Percentiles rank a stretch among this genome's conserved stretches.
These are phyloP conservation scores for Penicillium alfredii DNA, from an alignment of 495 filamentous ascomycete species.

Conservation along the genomic window DNA sequence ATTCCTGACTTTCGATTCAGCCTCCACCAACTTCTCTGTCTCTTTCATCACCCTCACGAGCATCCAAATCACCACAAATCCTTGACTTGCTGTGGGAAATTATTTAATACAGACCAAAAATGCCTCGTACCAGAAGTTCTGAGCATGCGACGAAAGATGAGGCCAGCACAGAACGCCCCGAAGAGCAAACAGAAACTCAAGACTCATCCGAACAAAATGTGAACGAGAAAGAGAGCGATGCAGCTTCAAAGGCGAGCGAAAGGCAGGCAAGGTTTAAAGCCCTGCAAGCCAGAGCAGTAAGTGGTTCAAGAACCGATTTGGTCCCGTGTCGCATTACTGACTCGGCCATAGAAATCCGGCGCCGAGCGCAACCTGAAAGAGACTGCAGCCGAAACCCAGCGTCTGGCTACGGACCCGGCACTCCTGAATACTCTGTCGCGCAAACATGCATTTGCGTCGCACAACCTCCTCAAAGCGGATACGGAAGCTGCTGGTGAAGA, in stretches of 20 bases:
- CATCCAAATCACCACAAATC: background rate
- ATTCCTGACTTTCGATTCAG: slow-evolving; percentile 13
- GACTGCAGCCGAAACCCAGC: slow-evolving; percentile 75
- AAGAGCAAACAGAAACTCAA: slow-evolving; percentile 6
- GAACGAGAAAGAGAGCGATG: slow-evolving; percentile 24
- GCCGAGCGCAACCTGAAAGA: slow-evolving; percentile 76
- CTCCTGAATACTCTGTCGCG: slow-evolving; percentile 66
- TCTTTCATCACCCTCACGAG: background rate
- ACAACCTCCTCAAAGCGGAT: slow-evolving; percentile 91
- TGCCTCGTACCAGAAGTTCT: slow-evolving; percentile 15
- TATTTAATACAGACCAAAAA: no score
- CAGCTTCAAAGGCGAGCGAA: slow-evolving; percentile 28
- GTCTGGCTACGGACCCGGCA: slow-evolving; percentile 67
- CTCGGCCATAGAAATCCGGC: slow-evolving; percentile 53
- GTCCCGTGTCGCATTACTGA: slow-evolving; percentile 11
- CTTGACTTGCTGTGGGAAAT: no score
- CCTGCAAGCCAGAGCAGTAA: slow-evolving; percentile 70
- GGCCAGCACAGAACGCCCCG: slow-evolving; percentile 5
- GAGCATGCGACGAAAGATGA: slow-evolving; percentile 10
- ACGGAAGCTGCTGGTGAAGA: slow-evolving; percentile 78
- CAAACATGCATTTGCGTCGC: slow-evolving; percentile 77
- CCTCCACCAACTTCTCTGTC: background rate
- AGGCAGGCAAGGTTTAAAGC: slow-evolving; percentile 62
- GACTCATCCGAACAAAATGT: slow-evolving; percentile 6
- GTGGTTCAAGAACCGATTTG: slow-evolving; percentile 10